phyloP scores from a whole-genome alignment of 1,284 basidiomycete genomes.

The Malassezia restricta region DNA sequence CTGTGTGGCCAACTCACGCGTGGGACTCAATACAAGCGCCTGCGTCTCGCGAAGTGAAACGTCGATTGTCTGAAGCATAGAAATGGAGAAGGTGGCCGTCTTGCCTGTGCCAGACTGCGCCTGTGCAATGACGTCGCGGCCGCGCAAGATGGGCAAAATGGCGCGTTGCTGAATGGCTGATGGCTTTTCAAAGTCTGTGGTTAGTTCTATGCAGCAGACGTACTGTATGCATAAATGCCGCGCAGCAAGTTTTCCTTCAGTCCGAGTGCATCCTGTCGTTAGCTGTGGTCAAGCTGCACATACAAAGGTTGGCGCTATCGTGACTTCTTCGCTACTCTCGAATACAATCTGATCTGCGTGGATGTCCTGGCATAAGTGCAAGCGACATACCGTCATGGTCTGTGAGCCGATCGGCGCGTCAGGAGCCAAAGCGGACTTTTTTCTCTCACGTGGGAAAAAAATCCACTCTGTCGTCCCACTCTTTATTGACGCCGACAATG shows the following conservation, averaged over 20 bases:
- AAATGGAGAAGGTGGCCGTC: slow-evolving; percentile 70
- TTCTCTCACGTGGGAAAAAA: neutral
- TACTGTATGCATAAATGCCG: slow-evolving; percentile 97
- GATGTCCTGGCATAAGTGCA: neutral
- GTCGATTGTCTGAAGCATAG: slow-evolving; percentile 69
- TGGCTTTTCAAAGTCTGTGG: slow-evolving; percentile 36
- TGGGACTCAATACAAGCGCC: slow-evolving; percentile 75
- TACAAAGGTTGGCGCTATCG: slow-evolving; percentile 49
- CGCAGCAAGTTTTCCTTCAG: slow-evolving; percentile 89
- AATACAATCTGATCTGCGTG: slow-evolving; percentile 68
- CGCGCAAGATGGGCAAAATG: slow-evolving; percentile 50
- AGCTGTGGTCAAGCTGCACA: neutral
- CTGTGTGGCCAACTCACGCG: slow-evolving; percentile 58
- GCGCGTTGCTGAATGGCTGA: slow-evolving; percentile 38
- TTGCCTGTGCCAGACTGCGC: slow-evolving; percentile 99
- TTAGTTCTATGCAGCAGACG: slow-evolving; percentile 46
- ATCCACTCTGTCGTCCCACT: neutral
- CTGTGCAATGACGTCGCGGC: slow-evolving; percentile 86
- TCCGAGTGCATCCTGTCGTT: slow-evolving; percentile 77
- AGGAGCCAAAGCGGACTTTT: slow-evolving; percentile 2
- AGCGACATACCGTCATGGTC: slow-evolving; percentile 15
- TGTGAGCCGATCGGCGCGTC: neutral
- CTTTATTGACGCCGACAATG: slow-evolving; percentile 23
- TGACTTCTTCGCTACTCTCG: slow-evolving; percentile 90
- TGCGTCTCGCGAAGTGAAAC: slow-evolving; percentile 89